These are phyloP conservation scores for Cutaneotrichosporon sp. DNA, from an alignment of 1,284 basidiomycete genomes.

Conservation along the genomic window DNA sequence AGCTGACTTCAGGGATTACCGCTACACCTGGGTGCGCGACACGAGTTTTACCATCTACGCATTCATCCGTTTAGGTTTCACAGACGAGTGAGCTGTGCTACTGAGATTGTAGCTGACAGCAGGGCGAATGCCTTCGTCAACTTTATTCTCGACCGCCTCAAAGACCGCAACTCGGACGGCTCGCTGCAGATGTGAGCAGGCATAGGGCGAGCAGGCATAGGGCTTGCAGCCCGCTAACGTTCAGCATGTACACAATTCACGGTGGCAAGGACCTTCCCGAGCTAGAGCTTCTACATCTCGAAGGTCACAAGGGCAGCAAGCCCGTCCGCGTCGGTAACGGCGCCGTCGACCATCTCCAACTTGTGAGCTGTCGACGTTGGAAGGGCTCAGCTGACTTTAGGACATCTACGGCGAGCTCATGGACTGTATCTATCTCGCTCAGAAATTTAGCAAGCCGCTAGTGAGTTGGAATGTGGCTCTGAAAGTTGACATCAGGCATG, in stretches of 20 bases:
- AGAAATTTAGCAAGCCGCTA: constrained; percentile 62
- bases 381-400: constrained; percentile 50
- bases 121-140: constrained; percentile 63
- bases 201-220: neutral
- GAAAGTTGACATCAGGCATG: constrained; percentile 49
- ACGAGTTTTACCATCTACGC: constrained; percentile 89
- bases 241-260: constrained; percentile 50
- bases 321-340: constrained; percentile 74
- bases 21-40: constrained; percentile 65
- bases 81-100: constrained; percentile 65
- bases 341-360: constrained; percentile 79
- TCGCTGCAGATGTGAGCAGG: constrained; percentile 72
- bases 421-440: constrained; percentile 90
- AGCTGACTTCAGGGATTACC: constrained; percentile 35
- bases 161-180: constrained; percentile 76
- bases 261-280: constrained; percentile 75
- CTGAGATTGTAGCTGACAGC: neutral
- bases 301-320: constrained; percentile 70
- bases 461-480: constrained; percentile 36
- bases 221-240: too few relatives aligned
- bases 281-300: constrained; percentile 71
- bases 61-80: constrained; percentile 82
- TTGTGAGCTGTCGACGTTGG: constrained; percentile 53
- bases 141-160: constrained; percentile 75
- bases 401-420: constrained; percentile 86